These are phyloP conservation scores for Calonectria pseudoturangicola DNA, from an alignment of 2,329 filamentous ascomycete species.

Conservation along the genomic window DNA sequence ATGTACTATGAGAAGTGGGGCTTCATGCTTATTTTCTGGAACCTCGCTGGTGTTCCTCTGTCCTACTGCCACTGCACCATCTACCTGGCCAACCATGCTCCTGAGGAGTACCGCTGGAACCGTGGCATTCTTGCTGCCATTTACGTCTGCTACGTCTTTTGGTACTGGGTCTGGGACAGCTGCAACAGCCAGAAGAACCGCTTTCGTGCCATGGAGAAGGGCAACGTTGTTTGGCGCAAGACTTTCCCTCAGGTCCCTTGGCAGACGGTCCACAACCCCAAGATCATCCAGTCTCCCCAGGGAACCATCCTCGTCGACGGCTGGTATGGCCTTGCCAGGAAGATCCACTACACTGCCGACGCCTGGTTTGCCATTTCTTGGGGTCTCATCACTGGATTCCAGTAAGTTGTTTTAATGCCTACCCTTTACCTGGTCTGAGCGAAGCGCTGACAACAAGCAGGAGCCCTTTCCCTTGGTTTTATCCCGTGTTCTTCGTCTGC, in stretches of 20 bases:
- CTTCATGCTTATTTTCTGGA: conserved; percentile 99
- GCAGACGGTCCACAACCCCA: conserved; percentile 87
- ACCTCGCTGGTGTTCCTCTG: conserved; percentile 91
- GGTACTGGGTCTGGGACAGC: conserved; percentile 95
- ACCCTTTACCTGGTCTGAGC: neutral
- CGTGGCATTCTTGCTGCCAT: conserved; percentile 78
- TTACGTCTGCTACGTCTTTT: conserved; percentile 83
- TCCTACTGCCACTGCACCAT: conserved; percentile 96
- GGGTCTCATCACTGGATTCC: conserved; percentile 71
- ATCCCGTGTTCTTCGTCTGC: conserved; percentile 85
- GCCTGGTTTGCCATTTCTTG: conserved; percentile 69
- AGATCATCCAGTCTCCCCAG: conserved; percentile 82
- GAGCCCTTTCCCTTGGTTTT: conserved; percentile 93
- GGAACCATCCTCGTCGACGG: conserved; percentile 88
- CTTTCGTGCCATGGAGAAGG: conserved; percentile 87
- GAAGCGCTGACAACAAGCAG: conserved; percentile 48
- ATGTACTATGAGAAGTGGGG: conserved; percentile 99
- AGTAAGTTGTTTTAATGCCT: conserved; percentile 52
- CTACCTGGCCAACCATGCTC: conserved; percentile 89
- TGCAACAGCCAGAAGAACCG: conserved; percentile 96
- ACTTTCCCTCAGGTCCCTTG: conserved; percentile 95
- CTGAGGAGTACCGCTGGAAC: conserved; percentile 86
- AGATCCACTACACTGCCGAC: conserved; percentile 71
- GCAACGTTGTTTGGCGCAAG: conserved; percentile 80
- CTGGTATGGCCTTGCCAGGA: conserved; percentile 87